Conservation (phyloP, 1,139 yeast species). For the Geotrichum restrictum region DNA sequence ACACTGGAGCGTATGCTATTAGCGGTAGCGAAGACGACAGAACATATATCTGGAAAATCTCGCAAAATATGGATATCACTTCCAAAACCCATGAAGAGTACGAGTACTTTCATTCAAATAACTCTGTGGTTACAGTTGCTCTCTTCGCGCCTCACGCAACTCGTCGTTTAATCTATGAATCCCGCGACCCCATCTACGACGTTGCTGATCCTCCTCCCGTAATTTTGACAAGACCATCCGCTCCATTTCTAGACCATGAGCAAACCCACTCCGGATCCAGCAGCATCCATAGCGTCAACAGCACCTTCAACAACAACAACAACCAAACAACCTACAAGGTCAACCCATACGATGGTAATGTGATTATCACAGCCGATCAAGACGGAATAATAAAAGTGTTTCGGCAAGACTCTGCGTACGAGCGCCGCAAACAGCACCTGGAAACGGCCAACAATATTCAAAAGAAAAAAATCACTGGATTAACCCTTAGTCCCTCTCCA, state of each 20-base stretch:
- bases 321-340: constrained; percentile 14
- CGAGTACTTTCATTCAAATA: constrained; percentile 51
- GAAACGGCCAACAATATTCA: constrained; percentile 10
- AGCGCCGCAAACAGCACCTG: constrained; percentile 27
- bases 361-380: constrained; percentile 74
- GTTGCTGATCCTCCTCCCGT: constrained; percentile 39
- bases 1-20: constrained; percentile 47
- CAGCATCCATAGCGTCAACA: background rate
- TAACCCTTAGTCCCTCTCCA: background rate
- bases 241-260: background rate
- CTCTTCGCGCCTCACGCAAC: constrained; percentile 73
- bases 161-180: constrained; percentile 57
- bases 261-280: background rate
- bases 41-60: constrained; percentile 57
- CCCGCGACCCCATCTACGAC: constrained; percentile 78
- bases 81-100: constrained; percentile 39
- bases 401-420: constrained; percentile 66
- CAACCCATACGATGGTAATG: constrained; percentile 37
- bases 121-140: constrained; percentile 68
- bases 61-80: constrained; percentile 47
- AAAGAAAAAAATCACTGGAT: background rate
- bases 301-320: background rate
- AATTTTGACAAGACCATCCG: constrained; percentile 2
- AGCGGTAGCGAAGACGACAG: constrained; percentile 48
- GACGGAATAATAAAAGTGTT: constrained; percentile 70